Evolutionary conservation across 2,329 filamentous ascomycete genomes (phyloP).

Genomic region (Intubia oerlemansii): DNA sequence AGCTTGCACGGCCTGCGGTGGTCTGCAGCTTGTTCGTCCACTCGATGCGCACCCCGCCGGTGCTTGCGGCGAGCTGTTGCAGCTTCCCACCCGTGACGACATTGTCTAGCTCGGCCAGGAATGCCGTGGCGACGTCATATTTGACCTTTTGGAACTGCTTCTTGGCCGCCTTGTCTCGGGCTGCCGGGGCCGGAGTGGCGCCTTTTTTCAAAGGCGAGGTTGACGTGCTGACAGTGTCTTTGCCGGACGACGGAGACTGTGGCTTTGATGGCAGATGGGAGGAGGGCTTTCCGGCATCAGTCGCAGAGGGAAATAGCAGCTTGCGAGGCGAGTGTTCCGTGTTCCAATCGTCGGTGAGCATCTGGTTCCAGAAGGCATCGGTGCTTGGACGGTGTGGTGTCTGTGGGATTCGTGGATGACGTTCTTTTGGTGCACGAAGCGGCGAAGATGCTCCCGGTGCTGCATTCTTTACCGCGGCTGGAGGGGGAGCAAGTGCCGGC

Average conservation of each 20-base stretch:
- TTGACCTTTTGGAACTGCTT: slow-evolving; percentile 43
- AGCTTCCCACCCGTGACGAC: slow-evolving; percentile 41
- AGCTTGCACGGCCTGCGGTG: slow-evolving; percentile 56
- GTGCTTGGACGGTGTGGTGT: slow-evolving; percentile 30
- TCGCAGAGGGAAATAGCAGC: slow-evolving; percentile 13
- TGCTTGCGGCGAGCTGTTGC: slow-evolving; percentile 30
- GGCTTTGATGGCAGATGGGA: too few relatives aligned
- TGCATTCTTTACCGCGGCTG: too few relatives aligned
- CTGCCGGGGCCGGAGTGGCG: slow-evolving; percentile 12
- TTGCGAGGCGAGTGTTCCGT: slow-evolving; percentile 26
- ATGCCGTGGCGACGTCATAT: slow-evolving; percentile 37
- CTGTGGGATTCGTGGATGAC: slow-evolving; percentile 23
- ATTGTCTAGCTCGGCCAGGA: slow-evolving; percentile 47
- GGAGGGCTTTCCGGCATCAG: too few relatives aligned
- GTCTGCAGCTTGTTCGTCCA: slow-evolving; percentile 67
- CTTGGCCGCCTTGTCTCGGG: slow-evolving; percentile 20
- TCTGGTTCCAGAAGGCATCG: slow-evolving; percentile 38
- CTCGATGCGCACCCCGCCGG: slow-evolving; percentile 48
- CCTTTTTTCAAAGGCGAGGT: slow-evolving; percentile 9
- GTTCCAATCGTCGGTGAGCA: slow-evolving; percentile 40
- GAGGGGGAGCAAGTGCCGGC: too few relatives aligned
- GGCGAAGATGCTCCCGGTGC: too few relatives aligned
- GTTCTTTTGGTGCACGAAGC: slow-evolving; percentile 15
- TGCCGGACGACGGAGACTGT: too few relatives aligned
- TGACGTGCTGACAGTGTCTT: too few relatives aligned